Conservation (phyloP, 192 early-diverging fungal genomes). For the Coemansia sp. region DNA sequence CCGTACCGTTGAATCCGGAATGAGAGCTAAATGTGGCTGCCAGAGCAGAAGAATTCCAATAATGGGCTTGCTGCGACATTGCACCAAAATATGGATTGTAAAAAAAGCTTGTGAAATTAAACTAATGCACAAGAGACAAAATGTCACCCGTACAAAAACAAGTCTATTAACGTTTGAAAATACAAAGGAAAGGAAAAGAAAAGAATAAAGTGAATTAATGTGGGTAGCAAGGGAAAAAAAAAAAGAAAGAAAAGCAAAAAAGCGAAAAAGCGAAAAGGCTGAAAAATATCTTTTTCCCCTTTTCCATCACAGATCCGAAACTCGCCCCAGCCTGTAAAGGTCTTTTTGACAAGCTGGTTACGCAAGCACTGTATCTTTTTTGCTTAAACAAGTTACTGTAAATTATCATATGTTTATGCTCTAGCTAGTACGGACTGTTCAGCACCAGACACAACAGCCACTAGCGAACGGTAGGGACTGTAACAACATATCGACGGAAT, state of each 20-base stretch:
- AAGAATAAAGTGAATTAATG: neutral
- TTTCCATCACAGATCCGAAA: neutral
- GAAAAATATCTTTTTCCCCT: neutral
- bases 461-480: no score
- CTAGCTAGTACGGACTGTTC: no score
- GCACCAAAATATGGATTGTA: neutral
- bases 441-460: no score
- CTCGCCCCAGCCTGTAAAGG: neutral
- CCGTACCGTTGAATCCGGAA: slow-evolving; percentile 37
- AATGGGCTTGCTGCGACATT: slow-evolving; percentile 52
- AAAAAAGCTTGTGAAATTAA: neutral
- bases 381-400: neutral
- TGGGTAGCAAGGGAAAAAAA: slow-evolving; percentile 1
- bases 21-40: slow-evolving; percentile 47
- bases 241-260: slow-evolving; percentile 9
- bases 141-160: neutral
- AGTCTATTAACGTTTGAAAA: slow-evolving; percentile 2
- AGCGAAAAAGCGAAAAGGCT: slow-evolving; percentile 3
- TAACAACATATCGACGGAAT: neutral
- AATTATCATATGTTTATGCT: no score
- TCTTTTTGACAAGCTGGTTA: neutral
- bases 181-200: neutral
- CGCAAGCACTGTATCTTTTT: neutral
- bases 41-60: slow-evolving; percentile 46
- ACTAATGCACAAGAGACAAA: neutral